Percentiles rank a stretch among this genome's conserved stretches.
Evolutionary conservation across 805 yeast species (phyloP).

Genomic region (Candida stauntonica): DNA sequence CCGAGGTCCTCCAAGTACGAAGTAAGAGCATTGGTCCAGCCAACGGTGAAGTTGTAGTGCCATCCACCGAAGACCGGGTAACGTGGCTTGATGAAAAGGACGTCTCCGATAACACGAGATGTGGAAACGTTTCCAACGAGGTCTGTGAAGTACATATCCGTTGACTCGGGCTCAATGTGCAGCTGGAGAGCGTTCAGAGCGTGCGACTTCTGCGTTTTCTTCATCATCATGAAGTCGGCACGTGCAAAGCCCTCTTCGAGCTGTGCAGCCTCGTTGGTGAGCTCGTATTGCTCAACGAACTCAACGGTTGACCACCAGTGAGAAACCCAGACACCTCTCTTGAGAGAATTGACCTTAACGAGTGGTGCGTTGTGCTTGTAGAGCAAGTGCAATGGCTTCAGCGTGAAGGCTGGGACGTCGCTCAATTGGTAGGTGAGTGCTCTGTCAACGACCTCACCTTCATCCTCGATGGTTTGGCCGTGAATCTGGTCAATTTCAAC

Average conservation of each 20-base stretch:
- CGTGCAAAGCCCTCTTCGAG: slow-evolving; percentile 74
- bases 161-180: slow-evolving; percentile 44
- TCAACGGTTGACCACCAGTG: slow-evolving; percentile 71
- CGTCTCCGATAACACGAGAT: slow-evolving; percentile 37
- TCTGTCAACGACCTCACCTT: slow-evolving; percentile 37
- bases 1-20: slow-evolving; percentile 44
- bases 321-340: slow-evolving; percentile 84
- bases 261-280: slow-evolving; percentile 70
- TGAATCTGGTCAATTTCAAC: slow-evolving; percentile 36
- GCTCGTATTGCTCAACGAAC: slow-evolving; percentile 82
- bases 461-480: slow-evolving; percentile 28
- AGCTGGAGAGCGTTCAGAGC: slow-evolving; percentile 60
- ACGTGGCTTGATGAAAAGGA: slow-evolving; percentile 69
- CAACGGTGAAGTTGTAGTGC: slow-evolving; percentile 91
- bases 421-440: slow-evolving; percentile 55
- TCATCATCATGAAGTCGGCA: slow-evolving; percentile 65
- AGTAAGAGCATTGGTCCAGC: slow-evolving; percentile 71
- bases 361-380: slow-evolving; percentile 67
- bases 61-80: slow-evolving; percentile 96
- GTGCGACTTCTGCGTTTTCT: slow-evolving; percentile 46
- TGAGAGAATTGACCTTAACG: slow-evolving; percentile 51
- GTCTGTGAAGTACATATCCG: slow-evolving; percentile 80
- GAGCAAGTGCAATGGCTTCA: slow-evolving; percentile 47
- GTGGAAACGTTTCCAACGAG: slow-evolving; percentile 93
- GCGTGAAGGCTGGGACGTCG: slow-evolving; percentile 41